A percentile compares a stretch with the other conserved stretches of the same genome.
Evolutionary conservation across 75 land plant species (phyloP).

Genomic region (Gnetum montanum): DNA sequence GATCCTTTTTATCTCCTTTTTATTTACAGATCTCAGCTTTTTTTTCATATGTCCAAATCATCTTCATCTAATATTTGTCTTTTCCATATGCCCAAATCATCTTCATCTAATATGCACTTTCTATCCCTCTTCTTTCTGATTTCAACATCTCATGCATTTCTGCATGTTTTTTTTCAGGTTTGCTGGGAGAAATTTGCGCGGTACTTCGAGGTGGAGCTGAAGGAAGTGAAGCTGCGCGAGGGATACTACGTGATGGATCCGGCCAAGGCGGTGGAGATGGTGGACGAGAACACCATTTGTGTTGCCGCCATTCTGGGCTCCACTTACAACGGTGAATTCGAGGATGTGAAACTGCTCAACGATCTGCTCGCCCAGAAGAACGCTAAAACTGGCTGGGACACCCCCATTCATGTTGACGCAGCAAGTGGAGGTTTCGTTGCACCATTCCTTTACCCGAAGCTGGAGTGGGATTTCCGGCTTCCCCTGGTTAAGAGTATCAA

Average conservation of each 20-base stretch:
- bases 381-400: slow-evolving; percentile 36
- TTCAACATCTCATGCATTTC: too few species aligned
- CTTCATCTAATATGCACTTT: too few species aligned
- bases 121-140: too few species aligned
- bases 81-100: too few species aligned
- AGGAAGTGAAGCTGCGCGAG: slow-evolving; percentile 21
- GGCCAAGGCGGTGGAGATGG: slow-evolving; percentile 29
- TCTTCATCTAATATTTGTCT: too few species aligned
- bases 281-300: slow-evolving; percentile 41
- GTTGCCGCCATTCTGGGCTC: slow-evolving; percentile 36
- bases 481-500: slow-evolving; percentile 38
- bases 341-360: slow-evolving; percentile 33
- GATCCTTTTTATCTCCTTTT: too few species aligned
- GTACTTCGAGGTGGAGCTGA: slow-evolving; percentile 38
- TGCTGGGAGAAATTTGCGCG: slow-evolving; percentile 35
- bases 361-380: slow-evolving; percentile 28
- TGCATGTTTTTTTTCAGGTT: neutral
- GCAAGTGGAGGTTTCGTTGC: slow-evolving; percentile 45
- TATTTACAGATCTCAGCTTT: too few species aligned
- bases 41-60: too few species aligned
- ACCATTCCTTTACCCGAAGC: slow-evolving; percentile 34
- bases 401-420: slow-evolving; percentile 36
- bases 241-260: slow-evolving; percentile 44
- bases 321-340: slow-evolving; percentile 41
- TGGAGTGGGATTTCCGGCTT: slow-evolving; percentile 39